Evolutionary conservation across 345 rosid species (phyloP).

Genomic region (Physaria fendleri): DNA sequence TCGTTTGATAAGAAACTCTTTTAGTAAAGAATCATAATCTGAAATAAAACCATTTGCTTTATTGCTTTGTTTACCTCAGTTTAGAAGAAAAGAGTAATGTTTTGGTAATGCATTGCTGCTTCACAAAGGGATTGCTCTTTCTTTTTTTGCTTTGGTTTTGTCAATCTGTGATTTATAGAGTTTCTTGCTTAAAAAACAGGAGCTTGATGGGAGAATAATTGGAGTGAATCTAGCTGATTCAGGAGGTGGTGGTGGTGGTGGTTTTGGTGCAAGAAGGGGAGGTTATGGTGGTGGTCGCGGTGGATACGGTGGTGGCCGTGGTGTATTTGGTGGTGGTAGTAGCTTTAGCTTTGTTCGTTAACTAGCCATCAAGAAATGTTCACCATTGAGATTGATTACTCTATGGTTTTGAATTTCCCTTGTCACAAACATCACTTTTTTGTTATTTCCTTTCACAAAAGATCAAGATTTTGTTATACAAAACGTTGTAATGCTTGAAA

Average conservation of each 20-base stretch:
- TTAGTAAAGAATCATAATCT: background rate
- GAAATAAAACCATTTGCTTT: background rate
- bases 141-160: constrained; percentile 15
- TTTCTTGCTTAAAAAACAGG: constrained; percentile 10
- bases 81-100: background rate
- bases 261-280: constrained; percentile 25
- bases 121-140: background rate
- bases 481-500: too few species aligned
- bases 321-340: background rate
- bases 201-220: constrained; percentile 22
- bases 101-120: constrained; percentile 13
- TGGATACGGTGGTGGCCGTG: constrained; percentile 6
- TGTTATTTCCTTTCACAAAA: too few species aligned
- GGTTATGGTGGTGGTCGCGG: constrained; percentile 28
- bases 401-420: background rate
- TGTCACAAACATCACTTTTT: background rate
- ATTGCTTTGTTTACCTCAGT: background rate
- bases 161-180: background rate
- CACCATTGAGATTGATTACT: constrained; percentile 1
- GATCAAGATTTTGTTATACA: too few species aligned
- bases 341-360: constrained; percentile 23
- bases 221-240: constrained; percentile 20
- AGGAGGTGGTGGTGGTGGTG: constrained; percentile 28
- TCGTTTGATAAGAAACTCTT: background rate
- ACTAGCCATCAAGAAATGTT: background rate